Base-by-base conservation (phyloP, 2,329 filamentous ascomycete genomes). In the Colletotrichum lindemuthianum region DNA sequence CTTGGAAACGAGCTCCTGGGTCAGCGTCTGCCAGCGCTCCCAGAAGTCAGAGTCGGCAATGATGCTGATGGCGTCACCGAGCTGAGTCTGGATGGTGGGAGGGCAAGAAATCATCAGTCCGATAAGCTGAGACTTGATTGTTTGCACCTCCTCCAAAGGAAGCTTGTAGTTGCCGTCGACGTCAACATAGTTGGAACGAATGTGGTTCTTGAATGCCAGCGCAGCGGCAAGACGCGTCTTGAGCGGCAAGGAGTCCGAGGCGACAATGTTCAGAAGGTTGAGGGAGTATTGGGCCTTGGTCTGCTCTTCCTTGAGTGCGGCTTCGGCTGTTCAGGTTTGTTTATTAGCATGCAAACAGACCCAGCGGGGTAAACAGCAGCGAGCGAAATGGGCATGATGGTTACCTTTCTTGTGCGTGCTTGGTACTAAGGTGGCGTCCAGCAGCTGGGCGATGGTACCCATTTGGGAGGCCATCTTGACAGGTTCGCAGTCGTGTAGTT, bases 21-120 rank as follows among this genome's bases (percentile, higher is more conserved):
- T 94, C 65, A 99, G 84, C n/a, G 94, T 97, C 74, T 98, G 92
- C 96, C 96, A 99, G 73, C 91, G 86, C 77, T 91, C 85, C 90
- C 92, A 99, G 78, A 99, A 99, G 77, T 99, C 96, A 70, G 94
- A 98, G 79, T 98, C 95, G 66, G 96, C 96, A 72, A 99, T 98
- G 71, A 96, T 88, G 79, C 95, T 97, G 77, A 98, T 96, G 67
- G 96, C 94, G 75, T 98, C 96, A 70, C 96, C 96, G 41, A 99
- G 86, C 80, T 99, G 96, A 66, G 92, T 89, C 80, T 98, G 96
- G 69, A 99, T 91, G 65, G 88, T 90, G 15, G 92, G 78, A 4
- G 95, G 96, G 32, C 96, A 93, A 8, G 90, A 89, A 72, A 97
- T 97, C 96, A 99, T 99, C 72, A 99, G 84, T 61, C 93, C 95